phyloP scores from a whole-genome alignment of 768 basidiomycete species.

The Boletus sp. region DNA sequence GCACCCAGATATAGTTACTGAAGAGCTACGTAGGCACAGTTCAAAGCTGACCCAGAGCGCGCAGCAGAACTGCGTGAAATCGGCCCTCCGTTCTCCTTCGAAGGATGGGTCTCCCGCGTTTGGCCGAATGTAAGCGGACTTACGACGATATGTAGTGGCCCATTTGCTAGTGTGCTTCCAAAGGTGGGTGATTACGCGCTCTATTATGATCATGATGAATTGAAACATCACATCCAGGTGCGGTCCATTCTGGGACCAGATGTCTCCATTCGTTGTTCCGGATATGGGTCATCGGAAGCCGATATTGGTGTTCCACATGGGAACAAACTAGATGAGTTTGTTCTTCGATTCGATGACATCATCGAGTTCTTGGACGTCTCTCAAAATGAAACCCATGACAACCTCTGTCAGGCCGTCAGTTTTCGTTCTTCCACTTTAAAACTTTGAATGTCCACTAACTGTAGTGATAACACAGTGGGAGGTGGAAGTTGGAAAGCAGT shows the following conservation, averaged over 20 bases:
- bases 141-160: conserved; percentile 8
- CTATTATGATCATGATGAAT: not conserved
- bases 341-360: conserved; percentile 1
- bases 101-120: conserved; percentile 18
- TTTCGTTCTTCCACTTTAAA: not conserved
- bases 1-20: not conserved
- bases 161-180: conserved; percentile 9
- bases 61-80: conserved; percentile 20
- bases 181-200: conserved; percentile 1
- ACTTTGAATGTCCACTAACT: not conserved
- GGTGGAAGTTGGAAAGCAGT: conserved; percentile 15
- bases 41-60: conserved; percentile 14
- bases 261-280: not conserved
- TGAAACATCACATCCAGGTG: conserved; percentile 4
- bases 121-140: conserved; percentile 13
- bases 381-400: conserved; percentile 7
- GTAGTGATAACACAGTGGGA: conserved; percentile 11
- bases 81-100: conserved; percentile 7
- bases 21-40: conserved; percentile 1
- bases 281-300: conserved; percentile 15
- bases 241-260: conserved; percentile 13
- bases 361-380: conserved; percentile 20
- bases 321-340: conserved; percentile 9
- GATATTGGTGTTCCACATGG: not conserved
- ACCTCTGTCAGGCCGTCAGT: conserved; percentile 19